Evolutionary conservation across 2,329 filamentous ascomycete species (phyloP), one percentile per base, ranked within the genome.

Genomic region (Clonostachys rhizophaga): DNA sequence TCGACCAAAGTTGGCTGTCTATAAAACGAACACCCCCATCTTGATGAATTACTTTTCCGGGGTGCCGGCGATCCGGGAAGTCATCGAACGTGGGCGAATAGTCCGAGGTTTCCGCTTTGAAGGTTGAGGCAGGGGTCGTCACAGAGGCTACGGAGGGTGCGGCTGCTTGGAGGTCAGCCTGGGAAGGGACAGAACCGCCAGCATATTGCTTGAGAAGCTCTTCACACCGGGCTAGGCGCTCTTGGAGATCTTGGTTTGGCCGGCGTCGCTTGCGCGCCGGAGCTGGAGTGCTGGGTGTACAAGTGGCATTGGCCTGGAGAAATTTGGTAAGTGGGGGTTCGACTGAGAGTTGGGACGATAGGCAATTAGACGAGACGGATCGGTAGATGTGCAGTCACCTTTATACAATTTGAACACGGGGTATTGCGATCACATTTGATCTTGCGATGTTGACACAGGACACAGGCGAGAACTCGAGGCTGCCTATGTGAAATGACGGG

Each of bases 351-450:
- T 30, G 24, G 24, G 24, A 30, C 24, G 24, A 30, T 10, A 6
- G 24, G 24, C 24, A 30, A 43, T 42, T 40, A 13, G 44, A 46
- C 40, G 34, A 8, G 36, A 11, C 43, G 17, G 39, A 20, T 40
- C 33, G 9, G 24, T 30, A 4, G 24, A 30, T 30, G 12, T 43
- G 30, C 44, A 58, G 64, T 51, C 54, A 82, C 79, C 72, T 82
- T 83, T 58, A 76, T 63, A 54, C 79, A 83, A 54, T 83, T 82
- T 49, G 78, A 74, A 55, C 79, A 83, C 5, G 79, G 79, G 39
- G 74, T 79, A 40, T 72, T 74, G 50, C 79, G 72, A 55, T 83
- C 78, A 62, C 79, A 83, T 60, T 80, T 81, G 63, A 82, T 82
- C 64, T 83, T 83, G 55, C 79, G 74, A 56, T 78, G 75, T 58